Base-by-base conservation (phyloP, 73 alveolate genomes). In the Diophrys sp. region DNA sequence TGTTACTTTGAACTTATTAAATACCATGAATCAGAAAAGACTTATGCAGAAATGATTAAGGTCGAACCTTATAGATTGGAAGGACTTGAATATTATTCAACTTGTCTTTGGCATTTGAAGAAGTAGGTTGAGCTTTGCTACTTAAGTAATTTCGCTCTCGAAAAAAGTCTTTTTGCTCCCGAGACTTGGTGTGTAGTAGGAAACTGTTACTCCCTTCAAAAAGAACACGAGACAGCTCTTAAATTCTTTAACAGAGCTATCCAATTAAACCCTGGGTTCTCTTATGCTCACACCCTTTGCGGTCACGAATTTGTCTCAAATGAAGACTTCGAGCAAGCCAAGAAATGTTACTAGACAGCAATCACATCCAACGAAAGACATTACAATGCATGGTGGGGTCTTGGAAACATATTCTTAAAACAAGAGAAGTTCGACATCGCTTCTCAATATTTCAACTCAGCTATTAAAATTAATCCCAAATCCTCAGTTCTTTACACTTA, bases 301-400 rank as follows among this genome's bases (percentile, higher is more conserved):
- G 99, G 99, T 29, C 99, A 95, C 81, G 99, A 95, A 85, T 93
- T 83, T 79, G 97, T 95, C 57, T 97, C 96, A 53, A 91, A 91
- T 74, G 99, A 95, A 84, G 94, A 95, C 87, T 91, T 90, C 70
- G 96, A 91, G 33, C 84, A 93, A 85, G 98, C 97, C 1, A 91
- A 93, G 89, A 93, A 73, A 72, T 91, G 95, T 78, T 95, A 93
- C 78, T 80, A 90, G 73, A 78, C 83, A 78, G 99, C 98, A 23
- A 69, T 90, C 78, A 71, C 94, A 67, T 90, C 86, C 56, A 98
- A 95, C 79, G 97, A 91, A 31, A 79, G 99, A 71, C 98, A 95
- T 62, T 95, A 93, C 54, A 95, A 95, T 73, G 97, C 99, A 11
- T 95, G 98, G 98, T 95, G 99, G 99, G 99, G 99, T n/a, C 91